Evolutionary conservation across 176 grass and related monocot species (phyloP).

Genomic region (Aegilops tauschii): DNA sequence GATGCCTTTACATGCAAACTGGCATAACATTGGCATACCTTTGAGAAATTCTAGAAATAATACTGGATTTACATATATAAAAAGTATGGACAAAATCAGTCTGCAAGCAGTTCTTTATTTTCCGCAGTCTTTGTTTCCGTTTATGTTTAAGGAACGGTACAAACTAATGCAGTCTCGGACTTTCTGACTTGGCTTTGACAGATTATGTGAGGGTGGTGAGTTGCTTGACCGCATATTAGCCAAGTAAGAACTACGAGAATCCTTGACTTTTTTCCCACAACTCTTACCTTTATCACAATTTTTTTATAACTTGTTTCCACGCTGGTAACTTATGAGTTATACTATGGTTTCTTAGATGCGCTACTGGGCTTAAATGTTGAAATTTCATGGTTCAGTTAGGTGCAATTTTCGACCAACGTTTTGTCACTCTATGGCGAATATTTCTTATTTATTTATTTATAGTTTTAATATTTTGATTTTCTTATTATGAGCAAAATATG

Average conservation of each 20-base stretch:
- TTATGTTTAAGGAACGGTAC: not conserved
- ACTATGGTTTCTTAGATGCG: not conserved
- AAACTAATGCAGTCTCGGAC: constrained; percentile 15
- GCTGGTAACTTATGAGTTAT: constrained; percentile 5
- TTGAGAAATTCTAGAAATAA: constrained; percentile 7
- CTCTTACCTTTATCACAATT: not conserved
- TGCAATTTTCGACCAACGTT: not conserved
- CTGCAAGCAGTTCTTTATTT: not conserved
- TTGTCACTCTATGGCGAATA: not conserved
- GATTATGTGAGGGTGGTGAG: constrained; percentile 87
- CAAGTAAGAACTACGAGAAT: constrained; percentile 48
- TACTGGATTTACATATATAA: not conserved
- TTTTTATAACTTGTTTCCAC: not conserved
- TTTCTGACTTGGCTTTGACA: constrained; percentile 31
- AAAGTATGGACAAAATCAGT: not conserved
- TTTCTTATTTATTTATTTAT: not conserved
- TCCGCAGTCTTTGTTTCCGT: not conserved
- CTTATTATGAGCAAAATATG: not conserved
- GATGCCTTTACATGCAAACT: not conserved
- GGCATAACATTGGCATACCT: not conserved
- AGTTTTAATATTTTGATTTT: not conserved
- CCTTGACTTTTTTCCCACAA: not conserved
- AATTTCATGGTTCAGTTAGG: not conserved
- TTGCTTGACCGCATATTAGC: constrained; percentile 90
- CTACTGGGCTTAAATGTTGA: not conserved